A percentile compares a stretch with the other conserved stretches of the same genome.
Evolutionary conservation across 1,284 basidiomycete species (phyloP).

Genomic region (Ceratobasidium sp.): DNA sequence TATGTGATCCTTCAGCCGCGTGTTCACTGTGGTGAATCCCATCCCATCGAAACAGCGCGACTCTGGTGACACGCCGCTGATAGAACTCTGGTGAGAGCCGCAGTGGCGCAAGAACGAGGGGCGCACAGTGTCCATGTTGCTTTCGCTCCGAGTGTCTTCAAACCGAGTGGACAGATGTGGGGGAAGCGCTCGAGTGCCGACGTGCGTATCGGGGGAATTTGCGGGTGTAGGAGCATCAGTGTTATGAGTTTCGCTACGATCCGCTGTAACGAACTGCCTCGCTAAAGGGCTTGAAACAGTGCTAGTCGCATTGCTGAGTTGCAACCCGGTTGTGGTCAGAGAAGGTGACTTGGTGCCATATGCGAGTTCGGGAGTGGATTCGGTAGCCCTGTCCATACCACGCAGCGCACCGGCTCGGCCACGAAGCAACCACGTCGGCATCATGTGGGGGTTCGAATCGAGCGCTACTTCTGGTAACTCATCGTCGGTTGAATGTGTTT

Average conservation of each 20-base stretch:
- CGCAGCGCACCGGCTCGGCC: constrained; percentile 54
- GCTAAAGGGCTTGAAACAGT: constrained; percentile 39
- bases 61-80: constrained; percentile 29
- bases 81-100: constrained; percentile 41
- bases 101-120: constrained; percentile 25
- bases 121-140: constrained; percentile 40
- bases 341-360: constrained; percentile 18
- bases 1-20: constrained; percentile 91
- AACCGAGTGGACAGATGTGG: constrained; percentile 5
- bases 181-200: constrained; percentile 24
- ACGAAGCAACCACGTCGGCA: constrained; percentile 90
- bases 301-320: constrained; percentile 2
- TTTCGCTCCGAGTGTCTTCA: constrained; percentile 17
- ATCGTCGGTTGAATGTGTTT: constrained; percentile 38
- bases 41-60: constrained; percentile 76
- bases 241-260: neutral
- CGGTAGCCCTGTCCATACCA: constrained; percentile 28
- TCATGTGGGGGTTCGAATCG: constrained; percentile 93
- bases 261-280: constrained; percentile 9
- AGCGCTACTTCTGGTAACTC: constrained; percentile 91
- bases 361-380: constrained; percentile 34
- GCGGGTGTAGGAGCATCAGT: constrained; percentile 31
- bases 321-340: constrained; percentile 20
- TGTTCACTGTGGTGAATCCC: constrained; percentile 92
- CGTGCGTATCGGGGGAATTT: constrained; percentile 30